A percentile compares a stretch with the other conserved stretches of the same genome.
phyloP scores from a whole-genome alignment of 169 alveolate genomes.

The Besnoitia besnoiti region DNA sequence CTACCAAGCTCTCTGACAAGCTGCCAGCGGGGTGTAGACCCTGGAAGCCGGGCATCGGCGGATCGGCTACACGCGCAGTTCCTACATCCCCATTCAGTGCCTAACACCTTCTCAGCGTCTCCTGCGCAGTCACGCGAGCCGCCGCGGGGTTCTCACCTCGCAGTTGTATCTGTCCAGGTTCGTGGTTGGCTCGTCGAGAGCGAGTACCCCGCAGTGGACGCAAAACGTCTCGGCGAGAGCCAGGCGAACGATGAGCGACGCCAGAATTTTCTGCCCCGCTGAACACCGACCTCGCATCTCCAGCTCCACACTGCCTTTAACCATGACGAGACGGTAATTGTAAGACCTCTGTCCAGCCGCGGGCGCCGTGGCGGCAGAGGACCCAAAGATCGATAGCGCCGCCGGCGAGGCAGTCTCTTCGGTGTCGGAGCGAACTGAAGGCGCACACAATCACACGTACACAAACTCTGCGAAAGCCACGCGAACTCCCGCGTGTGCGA shows the following conservation, averaged over 20 bases:
- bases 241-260: slow-evolving; percentile 95
- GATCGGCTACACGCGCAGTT: background rate
- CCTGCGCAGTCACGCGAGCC: background rate
- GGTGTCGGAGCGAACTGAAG: slow-evolving; percentile 53
- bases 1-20: background rate
- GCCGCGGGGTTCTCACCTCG: slow-evolving; percentile 85
- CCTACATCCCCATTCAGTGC: background rate
- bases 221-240: slow-evolving; percentile 99
- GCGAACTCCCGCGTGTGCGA: no score
- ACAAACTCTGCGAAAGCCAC: no score
- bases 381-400: background rate
- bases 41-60: background rate
- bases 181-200: slow-evolving; percentile 99
- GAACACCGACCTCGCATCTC: slow-evolving; percentile 98
- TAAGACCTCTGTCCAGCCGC: slow-evolving; percentile 74
- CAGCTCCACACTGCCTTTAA: slow-evolving; percentile 85
- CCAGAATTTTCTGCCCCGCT: slow-evolving; percentile 94
- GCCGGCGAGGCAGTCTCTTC: slow-evolving; percentile 40
- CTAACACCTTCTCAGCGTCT: background rate
- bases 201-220: slow-evolving; percentile 96
- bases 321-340: slow-evolving; percentile 87
- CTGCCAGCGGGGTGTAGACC: background rate
- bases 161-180: slow-evolving; percentile 95
- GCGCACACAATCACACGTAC: no score
- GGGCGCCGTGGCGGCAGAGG: background rate